Conservation (phyloP, 2,329 filamentous ascomycete species). For the Fusarium clavum region DNA sequence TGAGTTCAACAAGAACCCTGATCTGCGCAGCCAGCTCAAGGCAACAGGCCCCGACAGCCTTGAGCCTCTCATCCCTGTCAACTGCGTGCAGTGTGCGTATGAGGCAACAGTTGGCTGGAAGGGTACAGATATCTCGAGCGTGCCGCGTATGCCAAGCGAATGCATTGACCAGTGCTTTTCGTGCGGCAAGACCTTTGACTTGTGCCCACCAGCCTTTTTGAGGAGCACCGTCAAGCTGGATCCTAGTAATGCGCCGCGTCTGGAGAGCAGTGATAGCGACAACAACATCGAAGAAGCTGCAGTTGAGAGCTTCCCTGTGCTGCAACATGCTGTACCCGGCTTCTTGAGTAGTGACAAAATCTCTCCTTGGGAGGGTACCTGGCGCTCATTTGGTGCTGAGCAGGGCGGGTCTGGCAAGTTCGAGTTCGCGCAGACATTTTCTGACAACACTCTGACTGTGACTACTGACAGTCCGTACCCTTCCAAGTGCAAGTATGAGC, state of each 20-base stretch:
- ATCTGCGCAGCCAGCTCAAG: neutral
- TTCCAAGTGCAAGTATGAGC: neutral
- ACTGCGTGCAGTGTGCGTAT: neutral
- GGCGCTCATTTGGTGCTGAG: conserved; percentile 10
- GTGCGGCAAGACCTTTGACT: neutral
- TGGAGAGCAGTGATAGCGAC: neutral
- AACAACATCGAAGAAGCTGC: neutral
- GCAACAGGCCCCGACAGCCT: neutral
- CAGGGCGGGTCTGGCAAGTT: conserved; percentile 7
- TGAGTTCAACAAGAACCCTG: neutral
- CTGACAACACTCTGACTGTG: neutral
- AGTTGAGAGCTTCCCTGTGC: neutral
- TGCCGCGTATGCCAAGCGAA: neutral
- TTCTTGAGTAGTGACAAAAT: neutral
- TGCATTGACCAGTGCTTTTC: conserved; percentile 2
- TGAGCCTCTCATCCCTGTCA: neutral
- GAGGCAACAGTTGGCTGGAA: neutral
- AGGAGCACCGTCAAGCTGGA: neutral
- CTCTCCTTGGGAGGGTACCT: neutral
- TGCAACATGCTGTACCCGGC: neutral
- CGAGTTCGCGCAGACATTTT: conserved; percentile 1
- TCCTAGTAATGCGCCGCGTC: neutral
- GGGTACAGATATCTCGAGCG: neutral
- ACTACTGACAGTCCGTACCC: conserved; percentile 8
- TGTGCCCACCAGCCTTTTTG: neutral